Percentiles rank a stretch among this genome's conserved stretches.
Evolutionary conservation across 441 rosid species (phyloP).

Genomic region (Bruguiera hainesii): DNA sequence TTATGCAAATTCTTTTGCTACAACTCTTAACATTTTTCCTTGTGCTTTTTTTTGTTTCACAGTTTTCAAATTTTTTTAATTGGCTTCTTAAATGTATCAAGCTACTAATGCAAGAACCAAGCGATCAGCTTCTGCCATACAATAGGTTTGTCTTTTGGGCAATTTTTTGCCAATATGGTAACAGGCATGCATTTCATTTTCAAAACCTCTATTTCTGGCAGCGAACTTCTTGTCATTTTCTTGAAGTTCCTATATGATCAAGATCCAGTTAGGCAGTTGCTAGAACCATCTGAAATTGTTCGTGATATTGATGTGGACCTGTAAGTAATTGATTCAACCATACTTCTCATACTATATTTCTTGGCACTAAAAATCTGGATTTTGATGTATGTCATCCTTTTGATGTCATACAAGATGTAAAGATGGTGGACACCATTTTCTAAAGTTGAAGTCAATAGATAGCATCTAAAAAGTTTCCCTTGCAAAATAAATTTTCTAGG

Average conservation of each 20-base stretch:
- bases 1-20: conserved; percentile 9
- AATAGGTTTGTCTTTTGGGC: conserved; percentile 53
- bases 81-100: conserved; percentile 95
- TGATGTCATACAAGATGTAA: not conserved
- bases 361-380: conserved; percentile 11
- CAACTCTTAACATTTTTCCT: conserved; percentile 15
- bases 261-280: conserved; percentile 81
- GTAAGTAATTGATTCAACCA: conserved; percentile 46
- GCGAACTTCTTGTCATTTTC: conserved; percentile 87
- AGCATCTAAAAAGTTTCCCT: not conserved
- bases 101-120: conserved; percentile 86
- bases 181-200: conserved; percentile 16
- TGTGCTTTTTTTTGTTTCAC: conserved; percentile 23
- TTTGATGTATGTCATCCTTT: conserved; percentile 5
- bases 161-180: conserved; percentile 16
- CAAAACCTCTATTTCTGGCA: conserved; percentile 40
- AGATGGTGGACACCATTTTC: not conserved
- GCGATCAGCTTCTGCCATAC: conserved; percentile 72
- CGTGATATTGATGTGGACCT: conserved; percentile 55
- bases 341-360: conserved; percentile 2
- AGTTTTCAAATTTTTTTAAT: conserved; percentile 92
- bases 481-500: not conserved
- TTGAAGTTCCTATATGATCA: conserved; percentile 90
- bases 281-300: conserved; percentile 62
- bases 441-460: not conserved